phyloP scores from a whole-genome alignment of 148 eudicot species.

The Nepenthes gracilis region DNA sequence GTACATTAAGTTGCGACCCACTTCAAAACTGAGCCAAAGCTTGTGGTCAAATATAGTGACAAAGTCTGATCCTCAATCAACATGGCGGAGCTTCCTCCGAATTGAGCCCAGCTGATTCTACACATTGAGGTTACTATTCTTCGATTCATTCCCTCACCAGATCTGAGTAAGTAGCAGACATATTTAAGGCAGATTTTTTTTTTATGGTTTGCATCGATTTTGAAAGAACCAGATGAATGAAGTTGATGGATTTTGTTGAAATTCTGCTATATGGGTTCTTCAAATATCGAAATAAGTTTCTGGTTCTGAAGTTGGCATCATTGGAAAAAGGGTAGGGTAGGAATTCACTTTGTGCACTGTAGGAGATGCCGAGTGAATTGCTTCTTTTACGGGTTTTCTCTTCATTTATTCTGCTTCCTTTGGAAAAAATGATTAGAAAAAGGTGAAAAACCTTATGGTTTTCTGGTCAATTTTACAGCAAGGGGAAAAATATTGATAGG shows the following conservation, averaged over 20 bases:
- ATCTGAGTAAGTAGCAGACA: constrained; percentile 8
- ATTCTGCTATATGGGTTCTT: constrained; percentile 9
- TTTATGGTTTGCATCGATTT: constrained; percentile 2
- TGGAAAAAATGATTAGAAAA: constrained; percentile 7
- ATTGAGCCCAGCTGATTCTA: constrained; percentile 18
- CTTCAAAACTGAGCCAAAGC: constrained; percentile 30
- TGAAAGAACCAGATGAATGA: constrained; percentile 8
- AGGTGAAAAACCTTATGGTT: constrained; percentile 7
- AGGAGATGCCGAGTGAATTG: constrained; percentile 11
- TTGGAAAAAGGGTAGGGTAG: constrained; percentile 14
- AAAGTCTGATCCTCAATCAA: constrained; percentile 19
- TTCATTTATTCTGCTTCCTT: constrained; percentile 2
- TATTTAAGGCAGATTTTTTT: not conserved
- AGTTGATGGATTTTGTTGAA: constrained; percentile 2
- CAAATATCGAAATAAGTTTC: constrained; percentile 25
- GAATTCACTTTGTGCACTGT: constrained; percentile 17
- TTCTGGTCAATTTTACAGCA: constrained; percentile 16
- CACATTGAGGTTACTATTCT: constrained; percentile 25
- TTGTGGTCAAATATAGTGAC: constrained; percentile 23
- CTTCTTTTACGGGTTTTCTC: constrained; percentile 13
- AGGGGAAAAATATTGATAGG: constrained; percentile 12
- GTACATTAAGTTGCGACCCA: constrained; percentile 39
- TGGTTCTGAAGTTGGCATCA: constrained; percentile 14
- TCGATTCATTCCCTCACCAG: constrained; percentile 8
- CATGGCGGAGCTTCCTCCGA: constrained; percentile 25